Conservation (phyloP, 495 filamentous ascomycete species). For the Pyrenula massariospora region DNA sequence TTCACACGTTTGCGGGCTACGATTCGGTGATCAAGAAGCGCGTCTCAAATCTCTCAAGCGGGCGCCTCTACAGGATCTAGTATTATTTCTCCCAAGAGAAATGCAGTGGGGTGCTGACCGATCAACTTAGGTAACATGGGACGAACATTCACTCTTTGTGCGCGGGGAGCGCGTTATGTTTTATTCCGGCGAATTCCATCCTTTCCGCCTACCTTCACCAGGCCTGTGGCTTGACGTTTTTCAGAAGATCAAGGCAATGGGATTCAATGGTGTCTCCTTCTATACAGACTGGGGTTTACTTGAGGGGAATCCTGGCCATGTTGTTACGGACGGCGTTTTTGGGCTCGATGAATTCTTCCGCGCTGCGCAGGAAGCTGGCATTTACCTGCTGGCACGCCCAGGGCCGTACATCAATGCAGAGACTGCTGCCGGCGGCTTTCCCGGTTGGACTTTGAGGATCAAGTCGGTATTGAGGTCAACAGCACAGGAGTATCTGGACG, state of each 20-base stretch:
- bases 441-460: conserved; percentile 33
- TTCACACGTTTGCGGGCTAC: neutral
- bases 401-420: conserved; percentile 38
- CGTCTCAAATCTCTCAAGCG: neutral
- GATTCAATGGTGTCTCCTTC: conserved; percentile 70
- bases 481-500: conserved; percentile 45
- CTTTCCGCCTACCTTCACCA: conserved; percentile 59
- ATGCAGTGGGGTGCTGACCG: too few species aligned
- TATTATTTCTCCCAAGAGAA: too few species aligned
- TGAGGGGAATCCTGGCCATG: conserved; percentile 60
- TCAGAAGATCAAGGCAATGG: conserved; percentile 67
- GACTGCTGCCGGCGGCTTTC: conserved; percentile 44
- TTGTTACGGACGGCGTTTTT: conserved; percentile 58
- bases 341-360: conserved; percentile 56
- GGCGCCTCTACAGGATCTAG: neutral
- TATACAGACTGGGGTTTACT: conserved; percentile 69
- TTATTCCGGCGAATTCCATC: conserved; percentile 65
- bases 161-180: conserved; percentile 60
- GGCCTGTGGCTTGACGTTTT: conserved; percentile 64
- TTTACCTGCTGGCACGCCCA: conserved; percentile 26
- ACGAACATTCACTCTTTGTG: conserved; percentile 62
- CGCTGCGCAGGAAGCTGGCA: conserved; percentile 39
- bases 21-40: neutral
- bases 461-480: conserved; percentile 14
- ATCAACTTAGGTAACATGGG: conserved; percentile 54